A percentile compares a stretch with the other conserved stretches of the same genome.
These are phyloP conservation scores for Macrolepiota dolichaula DNA, from an alignment of 768 basidiomycete species.

Conservation along the genomic window DNA sequence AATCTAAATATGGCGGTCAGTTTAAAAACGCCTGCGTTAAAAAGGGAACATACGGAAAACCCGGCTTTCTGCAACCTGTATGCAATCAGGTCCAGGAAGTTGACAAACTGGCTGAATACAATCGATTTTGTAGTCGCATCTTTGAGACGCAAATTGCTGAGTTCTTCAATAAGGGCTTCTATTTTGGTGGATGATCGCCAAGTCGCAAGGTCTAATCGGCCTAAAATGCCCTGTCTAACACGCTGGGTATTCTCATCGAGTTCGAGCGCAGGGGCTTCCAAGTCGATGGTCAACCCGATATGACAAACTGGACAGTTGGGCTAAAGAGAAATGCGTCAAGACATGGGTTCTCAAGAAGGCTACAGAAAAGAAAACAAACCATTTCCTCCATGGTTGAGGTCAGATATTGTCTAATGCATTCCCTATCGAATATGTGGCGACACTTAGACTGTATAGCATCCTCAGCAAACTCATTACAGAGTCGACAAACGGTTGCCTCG, in stretches of 20 bases:
- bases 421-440: slow-evolving; percentile 91
- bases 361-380: slow-evolving; percentile 34
- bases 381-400: slow-evolving; percentile 64
- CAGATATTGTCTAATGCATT: slow-evolving; percentile 93
- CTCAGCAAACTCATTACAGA: slow-evolving; percentile 97
- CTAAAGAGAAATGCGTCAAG: slow-evolving; percentile 29
- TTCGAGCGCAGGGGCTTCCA: slow-evolving; percentile 92
- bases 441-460: slow-evolving; percentile 95
- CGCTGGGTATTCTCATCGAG: slow-evolving; percentile 53
- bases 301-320: slow-evolving; percentile 96
- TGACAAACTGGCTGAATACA: slow-evolving; percentile 95
- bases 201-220: slow-evolving; percentile 80
- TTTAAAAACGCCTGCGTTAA: background rate
- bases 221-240: slow-evolving; percentile 87
- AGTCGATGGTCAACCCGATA: slow-evolving; percentile 85
- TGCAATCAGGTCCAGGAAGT: slow-evolving; percentile 90
- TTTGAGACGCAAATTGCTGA: slow-evolving; percentile 76
- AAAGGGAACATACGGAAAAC: slow-evolving; percentile 60
- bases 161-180: slow-evolving; percentile 92
- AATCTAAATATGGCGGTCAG: slow-evolving; percentile 42
- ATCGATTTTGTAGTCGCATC: slow-evolving; percentile 94
- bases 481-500: slow-evolving; percentile 84
- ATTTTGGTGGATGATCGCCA: slow-evolving; percentile 98
- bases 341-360: background rate
- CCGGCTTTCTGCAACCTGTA: slow-evolving; percentile 90